A percentile compares a stretch with the other conserved stretches of the same genome.
phyloP scores from a whole-genome alignment of 139 green algal species.

The Astrephomene gubernaculifera region DNA sequence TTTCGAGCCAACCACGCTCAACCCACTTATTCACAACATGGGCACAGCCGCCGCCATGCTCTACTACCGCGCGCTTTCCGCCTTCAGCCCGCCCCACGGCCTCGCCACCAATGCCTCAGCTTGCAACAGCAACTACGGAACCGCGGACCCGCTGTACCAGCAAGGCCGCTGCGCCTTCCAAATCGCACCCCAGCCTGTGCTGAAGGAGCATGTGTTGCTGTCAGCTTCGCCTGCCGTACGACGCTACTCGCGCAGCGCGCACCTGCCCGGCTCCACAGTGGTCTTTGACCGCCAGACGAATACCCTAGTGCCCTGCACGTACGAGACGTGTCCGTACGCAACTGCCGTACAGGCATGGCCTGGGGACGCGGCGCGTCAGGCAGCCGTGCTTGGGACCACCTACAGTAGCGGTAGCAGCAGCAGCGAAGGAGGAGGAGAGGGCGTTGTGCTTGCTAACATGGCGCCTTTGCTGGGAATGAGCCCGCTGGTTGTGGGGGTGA shows the following conservation, averaged over 20 bases:
- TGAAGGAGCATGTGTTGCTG: not conserved
- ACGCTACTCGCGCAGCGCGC: not conserved
- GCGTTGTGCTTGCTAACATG: not conserved
- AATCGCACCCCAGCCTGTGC: slow-evolving; percentile 5
- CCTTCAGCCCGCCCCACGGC: not conserved
- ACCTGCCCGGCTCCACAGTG: slow-evolving; percentile 2
- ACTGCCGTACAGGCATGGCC: not conserved
- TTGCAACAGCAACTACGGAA: slow-evolving; percentile 21
- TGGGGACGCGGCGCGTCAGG: not conserved
- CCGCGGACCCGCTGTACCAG: slow-evolving; percentile 9
- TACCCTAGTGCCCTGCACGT: not conserved
- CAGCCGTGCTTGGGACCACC: not conserved
- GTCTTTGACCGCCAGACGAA: slow-evolving; percentile 1
- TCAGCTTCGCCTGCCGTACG: slow-evolving; percentile 1
- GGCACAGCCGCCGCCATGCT: slow-evolving; percentile 3
- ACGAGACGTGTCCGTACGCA: not conserved
- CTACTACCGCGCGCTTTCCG: not conserved
- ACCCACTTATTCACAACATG: not conserved
- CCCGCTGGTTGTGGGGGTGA: slow-evolving; percentile 9
- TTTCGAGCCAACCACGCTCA: slow-evolving; percentile 2
- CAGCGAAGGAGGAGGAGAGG: not conserved
- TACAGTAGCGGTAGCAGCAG: too few species aligned
- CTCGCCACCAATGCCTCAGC: not conserved
- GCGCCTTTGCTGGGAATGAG: slow-evolving; percentile 24
- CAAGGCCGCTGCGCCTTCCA: slow-evolving; percentile 1